These are phyloP conservation scores for Debaryomyces sp. DNA, from an alignment of 1,139 yeast genomes.

Conservation along the genomic window DNA sequence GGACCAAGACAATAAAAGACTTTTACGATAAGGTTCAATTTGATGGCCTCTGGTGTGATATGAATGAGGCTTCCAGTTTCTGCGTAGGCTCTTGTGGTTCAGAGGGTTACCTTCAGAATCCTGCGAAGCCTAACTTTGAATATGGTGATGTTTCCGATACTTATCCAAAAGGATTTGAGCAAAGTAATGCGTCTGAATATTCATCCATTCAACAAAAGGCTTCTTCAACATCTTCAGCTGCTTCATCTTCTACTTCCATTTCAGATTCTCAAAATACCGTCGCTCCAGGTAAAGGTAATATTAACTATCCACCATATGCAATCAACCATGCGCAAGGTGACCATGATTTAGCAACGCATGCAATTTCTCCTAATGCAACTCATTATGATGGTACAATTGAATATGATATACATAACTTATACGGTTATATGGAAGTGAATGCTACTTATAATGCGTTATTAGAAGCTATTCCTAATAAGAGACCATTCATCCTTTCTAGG, in stretches of 20 bases:
- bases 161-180: constrained; percentile 23
- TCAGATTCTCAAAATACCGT: constrained; percentile 21
- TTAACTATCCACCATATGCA: constrained; percentile 36
- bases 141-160: constrained; percentile 17
- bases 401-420: constrained; percentile 27
- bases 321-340: constrained; percentile 26
- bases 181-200: constrained; percentile 24
- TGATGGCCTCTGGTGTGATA: constrained; percentile 39
- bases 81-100: constrained; percentile 35
- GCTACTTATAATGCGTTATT: constrained; percentile 23
- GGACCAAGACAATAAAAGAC: constrained; percentile 23
- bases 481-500: constrained; percentile 25
- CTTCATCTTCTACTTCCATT: constrained; percentile 18
- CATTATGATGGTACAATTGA: constrained; percentile 33
- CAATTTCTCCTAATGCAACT: constrained; percentile 31
- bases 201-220: constrained; percentile 17
- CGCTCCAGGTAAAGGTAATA: constrained; percentile 29
- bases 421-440: constrained; percentile 21
- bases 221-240: constrained; percentile 11
- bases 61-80: constrained; percentile 37
- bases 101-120: constrained; percentile 21
- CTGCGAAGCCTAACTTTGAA: constrained; percentile 24
- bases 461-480: constrained; percentile 19
- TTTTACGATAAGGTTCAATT: constrained; percentile 26
- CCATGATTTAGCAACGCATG: constrained; percentile 30